Percentiles rank a stretch among this genome's conserved stretches.
phyloP scores from a whole-genome alignment of 2,329 filamentous ascomycete species.

The Hirsutella rhossiliensis region DNA sequence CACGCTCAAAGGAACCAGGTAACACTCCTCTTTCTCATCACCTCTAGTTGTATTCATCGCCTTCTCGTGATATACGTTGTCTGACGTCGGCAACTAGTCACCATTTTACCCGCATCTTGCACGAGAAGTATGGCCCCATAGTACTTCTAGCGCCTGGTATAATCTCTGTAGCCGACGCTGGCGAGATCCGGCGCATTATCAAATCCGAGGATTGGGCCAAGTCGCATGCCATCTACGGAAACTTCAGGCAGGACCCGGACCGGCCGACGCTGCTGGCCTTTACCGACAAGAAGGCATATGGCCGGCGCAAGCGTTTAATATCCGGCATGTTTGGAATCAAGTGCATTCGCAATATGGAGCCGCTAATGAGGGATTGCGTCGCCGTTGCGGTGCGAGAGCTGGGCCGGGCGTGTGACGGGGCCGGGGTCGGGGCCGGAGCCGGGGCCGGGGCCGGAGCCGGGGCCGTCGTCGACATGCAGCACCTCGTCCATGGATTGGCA shows the following conservation, averaged over 20 bases:
- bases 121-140: not conserved
- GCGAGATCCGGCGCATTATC: conserved; percentile 1
- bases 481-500: not conserved
- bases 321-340: not conserved
- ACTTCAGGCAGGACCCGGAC: conserved; percentile 1
- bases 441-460: not conserved
- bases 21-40: not conserved
- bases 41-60: too few species aligned
- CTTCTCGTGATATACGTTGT: not conserved
- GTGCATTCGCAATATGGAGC: not conserved
- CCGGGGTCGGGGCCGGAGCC: not conserved
- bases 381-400: not conserved
- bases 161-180: not conserved
- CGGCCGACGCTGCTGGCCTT: conserved; percentile 1
- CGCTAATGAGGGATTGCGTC: not conserved
- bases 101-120: not conserved
- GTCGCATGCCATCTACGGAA: conserved; percentile 1
- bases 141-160: not conserved
- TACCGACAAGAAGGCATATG: conserved; percentile 1
- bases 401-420: not conserved
- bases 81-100: not conserved
- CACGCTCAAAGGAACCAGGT: not conserved
- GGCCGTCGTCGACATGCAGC: not conserved
- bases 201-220: not conserved
- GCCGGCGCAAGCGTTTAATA: not conserved